Base-by-base conservation (phyloP, 768 basidiomycete genomes). In the Trametes cingulata region DNA sequence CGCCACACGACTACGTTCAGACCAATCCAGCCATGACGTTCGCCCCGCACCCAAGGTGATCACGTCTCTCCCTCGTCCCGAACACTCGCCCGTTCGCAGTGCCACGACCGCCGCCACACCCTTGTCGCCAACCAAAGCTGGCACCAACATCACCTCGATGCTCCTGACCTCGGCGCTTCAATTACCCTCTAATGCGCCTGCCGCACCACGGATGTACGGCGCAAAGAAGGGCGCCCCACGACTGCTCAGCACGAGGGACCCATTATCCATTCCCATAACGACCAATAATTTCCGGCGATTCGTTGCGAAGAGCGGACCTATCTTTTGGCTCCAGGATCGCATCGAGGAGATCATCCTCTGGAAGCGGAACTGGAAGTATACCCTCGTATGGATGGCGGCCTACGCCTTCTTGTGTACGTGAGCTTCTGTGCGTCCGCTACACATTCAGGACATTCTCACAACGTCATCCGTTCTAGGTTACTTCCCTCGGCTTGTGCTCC, bases 281-380 rank as follows among this genome's bases (percentile, higher is more conserved):
- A 86, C 90, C 1, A 82, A 79, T 64, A 93, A 94, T 69, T 95
- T 95, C 68, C 82, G 87, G 62, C 77, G 91, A 22, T 95, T 96
- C 60, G 82, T 95, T 3, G 80, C 85, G 6, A 86, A 81, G 65
- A 78, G 85, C 3, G 91, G 91, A 0, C 88, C 90, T 0, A 74
- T 94, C 7, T 96, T 95, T 67, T 96, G 93, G 94, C 63, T 95
- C 19, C 91, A 92, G 73, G 94, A 97, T 69, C 75, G 94, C 1
- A 68, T 91, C 14, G 94, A 96, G 71, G 94, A 95, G 74, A 79
- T 94, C 3, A 56, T 95, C 3, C 77, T 90, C 63, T 95, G 94
- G 94, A 87, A 83, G 70, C 80, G 82, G 45, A 87, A 88, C 0
- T 88, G 86, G 87, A 82, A 80, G 67, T 76, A 83, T 41, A 95